phyloP scores from a whole-genome alignment of 2,329 filamentous ascomycete genomes.

The Didymella arachidicola region DNA sequence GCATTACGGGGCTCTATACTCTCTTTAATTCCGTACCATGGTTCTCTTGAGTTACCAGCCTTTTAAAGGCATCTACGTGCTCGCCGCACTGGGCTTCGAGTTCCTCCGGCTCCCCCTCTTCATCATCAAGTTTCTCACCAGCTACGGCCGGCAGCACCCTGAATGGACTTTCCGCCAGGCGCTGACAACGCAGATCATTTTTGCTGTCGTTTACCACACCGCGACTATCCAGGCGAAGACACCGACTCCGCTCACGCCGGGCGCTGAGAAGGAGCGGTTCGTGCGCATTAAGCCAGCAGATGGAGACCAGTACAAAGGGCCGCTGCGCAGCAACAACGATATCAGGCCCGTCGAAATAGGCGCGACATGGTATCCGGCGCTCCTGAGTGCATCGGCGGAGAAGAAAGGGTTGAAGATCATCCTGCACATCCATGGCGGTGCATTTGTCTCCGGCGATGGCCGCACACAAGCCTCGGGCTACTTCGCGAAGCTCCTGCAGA shows the following conservation, averaged over 20 bases:
- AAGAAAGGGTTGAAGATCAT: conserved; percentile 45
- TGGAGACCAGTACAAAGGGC: conserved; percentile 39
- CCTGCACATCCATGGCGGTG: conserved; percentile 61
- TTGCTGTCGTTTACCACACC: conserved; percentile 43
- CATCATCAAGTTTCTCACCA: conserved; percentile 49
- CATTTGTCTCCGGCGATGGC: conserved; percentile 57
- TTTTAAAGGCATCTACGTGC: conserved; percentile 51
- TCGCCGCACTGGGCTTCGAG: conserved; percentile 48
- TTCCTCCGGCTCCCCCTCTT: conserved; percentile 51
- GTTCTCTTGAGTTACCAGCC: conserved; percentile 47
- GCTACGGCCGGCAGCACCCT: conserved; percentile 50
- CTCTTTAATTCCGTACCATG: conserved; percentile 18
- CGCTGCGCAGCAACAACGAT: conserved; percentile 39
- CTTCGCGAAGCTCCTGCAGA: conserved; percentile 43
- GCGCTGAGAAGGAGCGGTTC: conserved; percentile 51
- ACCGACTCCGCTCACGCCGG: conserved; percentile 47
- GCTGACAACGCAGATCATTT: conserved; percentile 46
- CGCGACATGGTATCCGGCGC: conserved; percentile 54
- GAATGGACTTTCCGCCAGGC: conserved; percentile 53
- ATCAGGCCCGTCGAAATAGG: conserved; percentile 51
- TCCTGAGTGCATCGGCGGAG: conserved; percentile 24
- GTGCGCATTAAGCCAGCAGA: conserved; percentile 40
- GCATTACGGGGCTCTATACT: not conserved
- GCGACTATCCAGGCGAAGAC: conserved; percentile 38
- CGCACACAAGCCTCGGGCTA: conserved; percentile 46